Conservation (phyloP, 768 basidiomycete species). For the Rhodotorula taiwanensis region DNA sequence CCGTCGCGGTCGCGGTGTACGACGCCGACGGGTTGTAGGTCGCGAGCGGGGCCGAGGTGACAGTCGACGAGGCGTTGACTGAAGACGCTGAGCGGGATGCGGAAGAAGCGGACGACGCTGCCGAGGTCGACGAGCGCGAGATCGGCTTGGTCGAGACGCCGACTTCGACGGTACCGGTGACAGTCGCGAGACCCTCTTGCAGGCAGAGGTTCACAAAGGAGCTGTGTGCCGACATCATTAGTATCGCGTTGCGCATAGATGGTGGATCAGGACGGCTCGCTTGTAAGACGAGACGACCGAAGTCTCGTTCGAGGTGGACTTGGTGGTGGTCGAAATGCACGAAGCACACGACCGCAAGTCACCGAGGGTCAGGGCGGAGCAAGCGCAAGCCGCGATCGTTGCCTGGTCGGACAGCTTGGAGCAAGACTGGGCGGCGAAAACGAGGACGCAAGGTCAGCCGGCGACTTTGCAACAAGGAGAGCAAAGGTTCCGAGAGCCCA, state of each 20-base stretch:
- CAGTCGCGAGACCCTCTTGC: conserved; percentile 25
- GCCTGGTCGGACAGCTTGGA: conserved; percentile 8
- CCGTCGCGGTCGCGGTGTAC: conserved; percentile 24
- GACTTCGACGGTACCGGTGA: conserved; percentile 30
- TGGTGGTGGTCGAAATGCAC: conserved; percentile 20
- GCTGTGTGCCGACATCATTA: background rate
- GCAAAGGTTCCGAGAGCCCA: too few species aligned
- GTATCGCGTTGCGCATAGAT: too few species aligned
- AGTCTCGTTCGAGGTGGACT: conserved; percentile 5
- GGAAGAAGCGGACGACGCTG: background rate
- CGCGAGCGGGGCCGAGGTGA: background rate
- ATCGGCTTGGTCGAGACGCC: conserved; percentile 23
- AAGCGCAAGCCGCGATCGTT: conserved; percentile 28
- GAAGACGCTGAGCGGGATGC: background rate
- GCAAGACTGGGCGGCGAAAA: conserved; percentile 11
- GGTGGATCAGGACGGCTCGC: background rate
- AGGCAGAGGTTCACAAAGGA: conserved; percentile 33
- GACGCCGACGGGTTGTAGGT: conserved; percentile 22
- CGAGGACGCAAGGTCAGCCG: background rate
- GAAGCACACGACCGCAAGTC: conserved; percentile 23
- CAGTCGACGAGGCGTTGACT: background rate
- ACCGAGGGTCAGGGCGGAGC: conserved; percentile 24
- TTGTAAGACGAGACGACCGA: conserved; percentile 30
- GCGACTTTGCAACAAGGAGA: background rate
- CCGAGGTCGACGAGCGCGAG: conserved; percentile 1